Evolutionary conservation across 306 rosid genomes (phyloP).

Genomic region (Castanopsis chinensis): DNA sequence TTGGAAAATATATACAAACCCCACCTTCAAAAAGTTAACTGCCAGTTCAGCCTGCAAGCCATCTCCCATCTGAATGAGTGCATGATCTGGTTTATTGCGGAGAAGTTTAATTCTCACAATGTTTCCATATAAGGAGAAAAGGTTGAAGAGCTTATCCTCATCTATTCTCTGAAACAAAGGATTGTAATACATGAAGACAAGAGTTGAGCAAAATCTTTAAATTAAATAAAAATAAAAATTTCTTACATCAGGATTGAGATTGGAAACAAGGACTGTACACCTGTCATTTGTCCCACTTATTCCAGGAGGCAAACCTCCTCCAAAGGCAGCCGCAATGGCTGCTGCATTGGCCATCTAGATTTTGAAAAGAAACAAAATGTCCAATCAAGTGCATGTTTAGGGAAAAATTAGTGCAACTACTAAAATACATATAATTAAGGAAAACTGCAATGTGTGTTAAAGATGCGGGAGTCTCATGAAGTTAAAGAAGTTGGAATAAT

Average conservation of each 20-base stretch:
- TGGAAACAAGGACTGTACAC: slow-evolving; percentile 91
- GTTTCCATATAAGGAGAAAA: slow-evolving; percentile 96
- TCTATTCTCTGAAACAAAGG: slow-evolving; percentile 76
- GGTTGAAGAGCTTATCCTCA: slow-evolving; percentile 94
- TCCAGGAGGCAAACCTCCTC: slow-evolving; percentile 97
- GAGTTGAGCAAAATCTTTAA: slow-evolving; percentile 7
- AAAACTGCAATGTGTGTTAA: not conserved
- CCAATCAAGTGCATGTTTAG: not conserved
- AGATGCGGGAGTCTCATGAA: not conserved
- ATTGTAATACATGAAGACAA: slow-evolving; percentile 16
- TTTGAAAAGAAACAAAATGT: slow-evolving; percentile 11
- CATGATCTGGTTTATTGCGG: slow-evolving; percentile 96
- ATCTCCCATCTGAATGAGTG: slow-evolving; percentile 98
- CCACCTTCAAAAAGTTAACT: slow-evolving; percentile 91
- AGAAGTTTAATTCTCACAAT: slow-evolving; percentile 92
- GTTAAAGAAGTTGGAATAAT: not conserved
- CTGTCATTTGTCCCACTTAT: slow-evolving; percentile 94
- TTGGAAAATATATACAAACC: slow-evolving; percentile 20
- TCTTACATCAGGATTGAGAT: slow-evolving; percentile 90
- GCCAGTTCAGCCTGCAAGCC: slow-evolving; percentile 99
- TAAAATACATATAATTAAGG: not conserved
- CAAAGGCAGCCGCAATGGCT: slow-evolving; percentile 90
- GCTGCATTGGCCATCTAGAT: slow-evolving; percentile 85
- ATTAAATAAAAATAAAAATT: not conserved
- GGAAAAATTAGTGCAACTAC: not conserved